Conservation (phyloP, 202 grass and related monocot species). For the Schoenoplectus tabernaemontani region DNA sequence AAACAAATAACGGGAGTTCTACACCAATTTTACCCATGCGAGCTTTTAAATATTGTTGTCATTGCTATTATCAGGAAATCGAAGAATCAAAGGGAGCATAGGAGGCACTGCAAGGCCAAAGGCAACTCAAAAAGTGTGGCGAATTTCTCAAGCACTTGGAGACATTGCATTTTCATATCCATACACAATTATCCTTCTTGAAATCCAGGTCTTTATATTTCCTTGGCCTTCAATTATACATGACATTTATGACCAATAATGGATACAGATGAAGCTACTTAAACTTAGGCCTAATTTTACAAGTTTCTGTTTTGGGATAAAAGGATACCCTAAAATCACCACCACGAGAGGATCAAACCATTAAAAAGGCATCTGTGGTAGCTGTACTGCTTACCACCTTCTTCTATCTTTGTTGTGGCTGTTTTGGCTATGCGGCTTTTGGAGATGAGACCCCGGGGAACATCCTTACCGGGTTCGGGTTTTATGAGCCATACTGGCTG, state of each 20-base stretch:
- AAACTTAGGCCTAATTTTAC: background rate
- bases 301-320: background rate
- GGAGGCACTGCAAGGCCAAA: conserved; percentile 35
- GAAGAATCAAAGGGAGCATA: conserved; percentile 44
- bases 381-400: conserved; percentile 50
- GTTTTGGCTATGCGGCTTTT: conserved; percentile 76
- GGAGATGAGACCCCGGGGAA: conserved; percentile 69
- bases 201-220: conserved; percentile 49
- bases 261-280: background rate
- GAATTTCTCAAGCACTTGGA: conserved; percentile 63
- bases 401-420: conserved; percentile 72
- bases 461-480: conserved; percentile 69
- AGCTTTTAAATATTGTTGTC: background rate
- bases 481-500: conserved; percentile 86
- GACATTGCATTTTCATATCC: conserved; percentile 87
- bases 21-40: background rate
- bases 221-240: background rate
- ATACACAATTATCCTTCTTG: conserved; percentile 56
- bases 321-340: conserved; percentile 71
- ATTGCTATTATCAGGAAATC: conserved; percentile 30
- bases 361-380: conserved; percentile 47
- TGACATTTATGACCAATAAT: background rate
- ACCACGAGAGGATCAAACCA: conserved; percentile 56
- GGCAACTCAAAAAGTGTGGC: conserved; percentile 50
- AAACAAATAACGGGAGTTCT: background rate